Base-by-base conservation (phyloP, 192 early-diverging fungal genomes). In the Coemansia sp. region DNA sequence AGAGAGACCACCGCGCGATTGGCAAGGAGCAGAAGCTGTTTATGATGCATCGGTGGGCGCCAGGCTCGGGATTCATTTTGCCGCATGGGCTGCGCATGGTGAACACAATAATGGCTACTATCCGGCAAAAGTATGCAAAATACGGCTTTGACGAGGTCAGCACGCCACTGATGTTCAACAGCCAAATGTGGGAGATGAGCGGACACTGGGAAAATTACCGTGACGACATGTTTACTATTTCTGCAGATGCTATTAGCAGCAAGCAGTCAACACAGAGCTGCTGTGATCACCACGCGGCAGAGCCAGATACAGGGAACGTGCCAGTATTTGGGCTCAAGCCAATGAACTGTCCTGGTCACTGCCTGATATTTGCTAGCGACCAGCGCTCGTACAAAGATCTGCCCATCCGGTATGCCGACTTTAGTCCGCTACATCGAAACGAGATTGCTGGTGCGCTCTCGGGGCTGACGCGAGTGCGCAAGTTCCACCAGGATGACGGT, bases 271-370 rank as follows among this genome's bases (percentile, higher is more conserved):
- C 35, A 4, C 14, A 25, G 11, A 57, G 74, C 39, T 71, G 72
- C 50, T 82, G 86, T 49, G 31, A 43, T n/a, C 72, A 85, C 43
- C 49, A 56, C 29, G 1, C 47, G 3, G 10, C 3, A 0, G 49
- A 29, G 4, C 7, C 3, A 6, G 54, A 21, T 11, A 9, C 39
- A 2, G 67, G 64, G 27, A 57, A 59, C 25, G 27, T 68, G 19
- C 56, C 67, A n/a, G 65, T 88, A 17, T 89, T 88, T 81, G 92
- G 92, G 7, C 82, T 98, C n/a, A 98, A 98, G 68, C 95, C 95
- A 10, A 98, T 98, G 95, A 98, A 98, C 71, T 98, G 96, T 64
- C 96, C 96, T 2, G 94, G 94, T 2, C 96, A 98, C 71, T 98
- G 96, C 69, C 64, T 96, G 64, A 87, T 96, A 7, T 96, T 93